Evolutionary conservation across 2,329 filamentous ascomycete genomes (phyloP).

Genomic region (Sporothrix mexicana): DNA sequence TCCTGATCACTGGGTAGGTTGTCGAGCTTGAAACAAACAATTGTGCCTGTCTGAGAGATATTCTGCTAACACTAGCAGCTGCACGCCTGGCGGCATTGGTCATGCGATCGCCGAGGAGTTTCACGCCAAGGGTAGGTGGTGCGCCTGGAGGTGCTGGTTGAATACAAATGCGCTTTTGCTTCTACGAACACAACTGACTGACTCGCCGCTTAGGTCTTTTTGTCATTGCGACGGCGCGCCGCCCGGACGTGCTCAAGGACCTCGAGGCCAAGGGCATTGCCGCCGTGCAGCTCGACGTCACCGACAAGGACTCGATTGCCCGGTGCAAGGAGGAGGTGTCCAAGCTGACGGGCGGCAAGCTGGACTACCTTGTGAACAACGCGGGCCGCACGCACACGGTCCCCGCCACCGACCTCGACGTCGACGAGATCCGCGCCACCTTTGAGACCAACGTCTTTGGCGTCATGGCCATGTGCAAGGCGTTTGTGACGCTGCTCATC

Average conservation of each 20-base stretch:
- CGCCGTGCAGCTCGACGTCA: conserved; percentile 60
- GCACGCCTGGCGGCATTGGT: conserved; percentile 64
- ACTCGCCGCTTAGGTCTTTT: conserved; percentile 50
- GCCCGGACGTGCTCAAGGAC: conserved; percentile 53
- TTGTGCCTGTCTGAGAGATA: no score
- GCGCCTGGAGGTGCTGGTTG: background rate
- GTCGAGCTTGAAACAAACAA: background rate
- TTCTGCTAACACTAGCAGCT: conserved; percentile 46
- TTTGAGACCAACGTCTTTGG: conserved; percentile 65
- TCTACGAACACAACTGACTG: background rate
- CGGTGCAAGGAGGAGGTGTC: conserved; percentile 54
- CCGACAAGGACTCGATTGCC: conserved; percentile 56
- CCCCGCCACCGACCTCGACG: conserved; percentile 58
- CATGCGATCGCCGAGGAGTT: conserved; percentile 61
- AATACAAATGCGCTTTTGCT: background rate
- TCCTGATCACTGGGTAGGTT: conserved; percentile 58
- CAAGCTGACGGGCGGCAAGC: conserved; percentile 56
- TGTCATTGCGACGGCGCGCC: conserved; percentile 64
- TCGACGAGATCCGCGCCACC: conserved; percentile 58
- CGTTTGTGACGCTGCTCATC: conserved; percentile 58
- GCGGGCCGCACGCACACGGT: conserved; percentile 61
- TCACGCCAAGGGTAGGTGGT: conserved; percentile 53
- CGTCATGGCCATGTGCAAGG: conserved; percentile 61
- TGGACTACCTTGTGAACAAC: conserved; percentile 66
- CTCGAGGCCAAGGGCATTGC: conserved; percentile 56